Evolutionary conservation across 2,329 filamentous ascomycete species (phyloP).

Genomic region (Xylariaceae sp.): DNA sequence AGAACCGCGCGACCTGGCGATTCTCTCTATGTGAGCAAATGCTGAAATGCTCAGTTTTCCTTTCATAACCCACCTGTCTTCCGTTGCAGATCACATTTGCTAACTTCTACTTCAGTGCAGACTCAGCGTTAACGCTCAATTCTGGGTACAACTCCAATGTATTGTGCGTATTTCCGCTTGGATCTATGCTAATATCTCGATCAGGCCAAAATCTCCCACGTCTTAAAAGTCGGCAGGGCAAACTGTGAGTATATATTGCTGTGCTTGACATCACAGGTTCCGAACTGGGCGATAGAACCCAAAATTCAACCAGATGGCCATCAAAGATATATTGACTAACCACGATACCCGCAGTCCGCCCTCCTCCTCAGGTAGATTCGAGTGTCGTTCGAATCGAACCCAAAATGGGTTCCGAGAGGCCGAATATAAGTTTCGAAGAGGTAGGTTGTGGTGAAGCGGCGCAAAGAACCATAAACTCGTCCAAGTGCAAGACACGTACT

Average conservation of each 20-base stretch:
- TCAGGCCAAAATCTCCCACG: constrained; percentile 29
- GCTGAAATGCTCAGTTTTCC: neutral
- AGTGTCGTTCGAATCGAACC: constrained; percentile 77
- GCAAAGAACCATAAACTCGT: neutral
- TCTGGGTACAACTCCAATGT: constrained; percentile 55
- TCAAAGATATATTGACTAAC: neutral
- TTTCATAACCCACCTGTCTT: neutral
- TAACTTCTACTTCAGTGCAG: constrained; percentile 45
- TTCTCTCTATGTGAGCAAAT: constrained; percentile 58
- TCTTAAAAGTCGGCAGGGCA: constrained; percentile 76
- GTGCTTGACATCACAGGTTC: neutral
- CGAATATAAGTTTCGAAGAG: constrained; percentile 87
- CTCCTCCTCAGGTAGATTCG: constrained; percentile 80
- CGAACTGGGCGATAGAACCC: neutral
- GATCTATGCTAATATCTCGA: constrained; percentile 33
- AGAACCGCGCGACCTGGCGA: constrained; percentile 78
- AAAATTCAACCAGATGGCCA: neutral
- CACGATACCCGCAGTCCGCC: constrained; percentile 51
- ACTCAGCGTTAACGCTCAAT: constrained; percentile 89
- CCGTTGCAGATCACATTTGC: neutral
- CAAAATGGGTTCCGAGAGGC: constrained; percentile 68
- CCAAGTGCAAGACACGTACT: neutral
- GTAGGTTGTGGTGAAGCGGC: constrained; percentile 4
- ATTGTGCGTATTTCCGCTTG: neutral
- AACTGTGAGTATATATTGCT: constrained; percentile 50